phyloP scores from a whole-genome alignment of 768 basidiomycete species.

The Termitomyces sp. region DNA sequence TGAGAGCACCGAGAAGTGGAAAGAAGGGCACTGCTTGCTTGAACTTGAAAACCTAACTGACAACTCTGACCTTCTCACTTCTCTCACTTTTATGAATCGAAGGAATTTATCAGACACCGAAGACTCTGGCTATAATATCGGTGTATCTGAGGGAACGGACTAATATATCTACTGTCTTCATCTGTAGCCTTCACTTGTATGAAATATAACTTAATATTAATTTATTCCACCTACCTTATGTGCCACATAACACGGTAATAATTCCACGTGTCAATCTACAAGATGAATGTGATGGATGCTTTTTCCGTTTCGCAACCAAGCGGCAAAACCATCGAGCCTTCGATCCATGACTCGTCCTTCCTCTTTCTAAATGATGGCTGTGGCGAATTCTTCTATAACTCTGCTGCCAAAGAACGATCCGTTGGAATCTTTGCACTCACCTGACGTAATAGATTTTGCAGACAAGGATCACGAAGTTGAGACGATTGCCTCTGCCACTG shows the following conservation, averaged over 20 bases:
- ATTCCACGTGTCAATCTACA: slow-evolving; percentile 5
- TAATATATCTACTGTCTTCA: background rate
- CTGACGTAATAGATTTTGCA: slow-evolving; percentile 27
- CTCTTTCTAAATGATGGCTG: slow-evolving; percentile 14
- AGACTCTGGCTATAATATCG: slow-evolving; percentile 23
- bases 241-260: background rate
- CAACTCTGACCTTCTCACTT: slow-evolving; percentile 15
- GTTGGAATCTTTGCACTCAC: slow-evolving; percentile 48
- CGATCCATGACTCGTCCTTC: slow-evolving; percentile 8
- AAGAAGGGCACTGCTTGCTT: slow-evolving; percentile 53
- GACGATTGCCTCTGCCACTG: slow-evolving; percentile 25
- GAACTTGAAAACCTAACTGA: slow-evolving; percentile 45
- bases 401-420: slow-evolving; percentile 15
- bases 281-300: slow-evolving; percentile 2
- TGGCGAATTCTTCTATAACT: slow-evolving; percentile 8
- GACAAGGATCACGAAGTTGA: slow-evolving; percentile 29
- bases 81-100: slow-evolving; percentile 15
- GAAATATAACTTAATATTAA: slow-evolving; percentile 6
- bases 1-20: slow-evolving; percentile 55
- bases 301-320: slow-evolving; percentile 9
- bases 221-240: background rate
- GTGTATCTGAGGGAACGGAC: background rate
- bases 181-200: background rate
- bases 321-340: slow-evolving; percentile 4
- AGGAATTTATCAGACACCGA: slow-evolving; percentile 27